These are phyloP conservation scores for Clarireedia hainanense DNA, from an alignment of 2,329 filamentous ascomycete species.

Conservation along the genomic window DNA sequence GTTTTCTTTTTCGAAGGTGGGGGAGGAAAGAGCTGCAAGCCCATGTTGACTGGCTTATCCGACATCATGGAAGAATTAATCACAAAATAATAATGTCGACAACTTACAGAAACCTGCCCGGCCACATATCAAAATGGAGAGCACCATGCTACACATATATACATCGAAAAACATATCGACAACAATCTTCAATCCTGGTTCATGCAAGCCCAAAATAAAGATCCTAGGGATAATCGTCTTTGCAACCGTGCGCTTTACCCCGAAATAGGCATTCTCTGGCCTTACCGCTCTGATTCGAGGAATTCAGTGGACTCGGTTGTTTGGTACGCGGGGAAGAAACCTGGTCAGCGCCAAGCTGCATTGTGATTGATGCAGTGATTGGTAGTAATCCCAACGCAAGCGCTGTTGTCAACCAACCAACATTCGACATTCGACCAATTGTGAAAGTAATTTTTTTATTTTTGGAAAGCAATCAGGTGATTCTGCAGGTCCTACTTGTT, in stretches of 20 bases:
- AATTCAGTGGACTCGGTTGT: slow-evolving; percentile 1
- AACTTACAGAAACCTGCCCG: not conserved
- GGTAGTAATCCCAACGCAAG: not conserved
- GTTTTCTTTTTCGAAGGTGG: slow-evolving; percentile 23
- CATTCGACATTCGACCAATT: not conserved
- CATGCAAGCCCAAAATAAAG: slow-evolving; percentile 9
- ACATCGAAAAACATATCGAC: not conserved
- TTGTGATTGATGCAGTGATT: slow-evolving; percentile 5
- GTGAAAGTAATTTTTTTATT: not conserved
- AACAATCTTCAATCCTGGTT: not conserved
- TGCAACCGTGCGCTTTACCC: slow-evolving; percentile 1
- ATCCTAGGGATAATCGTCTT: slow-evolving; percentile 1
- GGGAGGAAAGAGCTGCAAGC: slow-evolving; percentile 28
- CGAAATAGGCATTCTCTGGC: slow-evolving; percentile 6
- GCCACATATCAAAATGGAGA: not conserved
- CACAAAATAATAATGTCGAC: slow-evolving; percentile 3
- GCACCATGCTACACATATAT: slow-evolving; percentile 8
- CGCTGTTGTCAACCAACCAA: slow-evolving; percentile 7
- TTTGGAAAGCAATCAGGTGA: slow-evolving; percentile 4
- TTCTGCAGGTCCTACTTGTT: not conserved
- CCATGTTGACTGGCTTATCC: slow-evolving; percentile 23
- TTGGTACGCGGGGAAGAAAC: slow-evolving; percentile 8
- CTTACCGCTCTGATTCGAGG: not conserved
- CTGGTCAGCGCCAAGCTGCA: slow-evolving; percentile 9
- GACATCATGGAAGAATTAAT: slow-evolving; percentile 17